phyloP scores from a whole-genome alignment of 495 filamentous ascomycete species.

The Viridothelium virens region DNA sequence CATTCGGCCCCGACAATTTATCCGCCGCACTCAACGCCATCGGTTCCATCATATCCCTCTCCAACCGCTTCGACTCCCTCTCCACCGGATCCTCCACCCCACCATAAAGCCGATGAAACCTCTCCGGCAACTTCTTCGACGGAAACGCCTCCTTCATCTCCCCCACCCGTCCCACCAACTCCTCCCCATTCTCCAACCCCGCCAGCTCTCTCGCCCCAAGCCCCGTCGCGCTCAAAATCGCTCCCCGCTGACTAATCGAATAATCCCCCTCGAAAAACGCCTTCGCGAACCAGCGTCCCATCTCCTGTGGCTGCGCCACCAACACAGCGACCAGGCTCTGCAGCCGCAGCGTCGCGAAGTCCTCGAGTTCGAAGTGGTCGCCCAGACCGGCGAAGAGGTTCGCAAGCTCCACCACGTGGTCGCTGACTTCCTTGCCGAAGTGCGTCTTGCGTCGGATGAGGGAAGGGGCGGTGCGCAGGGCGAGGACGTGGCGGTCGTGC shows the following conservation, averaged over 20 bases:
- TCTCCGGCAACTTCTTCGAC: constrained; percentile 60
- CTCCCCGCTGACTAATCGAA: constrained; percentile 72
- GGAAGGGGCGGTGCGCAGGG: constrained; percentile 62
- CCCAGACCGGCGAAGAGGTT: constrained; percentile 66
- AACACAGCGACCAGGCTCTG: constrained; percentile 81
- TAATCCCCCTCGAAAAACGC: constrained; percentile 89
- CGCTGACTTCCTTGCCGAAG: constrained; percentile 78
- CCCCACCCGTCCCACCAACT: constrained; percentile 4
- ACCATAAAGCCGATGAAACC: constrained; percentile 48
- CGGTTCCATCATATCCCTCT: constrained; percentile 66
- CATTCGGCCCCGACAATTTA: constrained; percentile 63
- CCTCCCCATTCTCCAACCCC: constrained; percentile 62
- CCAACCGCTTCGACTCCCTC: constrained; percentile 51
- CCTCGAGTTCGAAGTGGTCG: constrained; percentile 66
- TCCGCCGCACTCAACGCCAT: constrained; percentile 67
- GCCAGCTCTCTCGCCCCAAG: constrained; percentile 81
- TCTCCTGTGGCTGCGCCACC: constrained; percentile 62
- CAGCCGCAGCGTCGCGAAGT: constrained; percentile 68
- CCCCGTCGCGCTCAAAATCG: constrained; percentile 72
- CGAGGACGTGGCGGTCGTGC: constrained; percentile 75
- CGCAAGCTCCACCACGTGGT: constrained; percentile 75
- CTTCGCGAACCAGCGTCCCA: constrained; percentile 76
- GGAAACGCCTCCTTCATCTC: constrained; percentile 51
- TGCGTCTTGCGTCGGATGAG: constrained; percentile 82
- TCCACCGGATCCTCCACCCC: constrained; percentile 48